Conservation (phyloP, 768 basidiomycete genomes). For the Pleurotus salmoneostramineus region DNA sequence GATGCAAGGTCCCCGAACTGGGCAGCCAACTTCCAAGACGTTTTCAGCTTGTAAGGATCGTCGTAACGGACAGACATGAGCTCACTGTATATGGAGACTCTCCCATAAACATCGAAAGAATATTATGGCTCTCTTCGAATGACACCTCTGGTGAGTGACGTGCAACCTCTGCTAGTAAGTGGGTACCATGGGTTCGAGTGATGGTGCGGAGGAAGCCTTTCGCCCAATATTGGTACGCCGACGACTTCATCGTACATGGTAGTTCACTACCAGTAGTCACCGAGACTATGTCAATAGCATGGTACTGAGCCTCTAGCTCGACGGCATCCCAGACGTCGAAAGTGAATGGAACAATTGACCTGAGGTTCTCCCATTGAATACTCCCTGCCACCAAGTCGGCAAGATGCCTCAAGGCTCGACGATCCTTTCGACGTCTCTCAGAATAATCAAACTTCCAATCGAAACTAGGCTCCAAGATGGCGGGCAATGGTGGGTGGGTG, state of each 20-base stretch:
- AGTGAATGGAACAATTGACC: conserved; percentile 34
- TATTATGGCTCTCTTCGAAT: conserved; percentile 44
- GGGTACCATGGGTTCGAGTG: conserved; percentile 35
- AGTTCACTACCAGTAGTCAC: neutral
- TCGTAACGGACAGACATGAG: neutral
- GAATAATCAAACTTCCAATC: conserved; percentile 46
- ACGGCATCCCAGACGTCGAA: conserved; percentile 58
- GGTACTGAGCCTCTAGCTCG: conserved; percentile 30
- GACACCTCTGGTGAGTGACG: conserved; percentile 14
- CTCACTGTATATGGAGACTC: conserved; percentile 38
- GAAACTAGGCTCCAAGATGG: conserved; percentile 16
- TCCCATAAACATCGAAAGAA: conserved; percentile 50
- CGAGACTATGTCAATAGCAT: conserved; percentile 24
- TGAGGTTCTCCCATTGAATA: conserved; percentile 32
- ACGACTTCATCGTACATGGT: conserved; percentile 19
- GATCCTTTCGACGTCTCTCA: conserved; percentile 41
- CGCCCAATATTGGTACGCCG: conserved; percentile 51
- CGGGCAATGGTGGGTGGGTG: conserved; percentile 21
- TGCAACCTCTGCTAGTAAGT: conserved; percentile 28
- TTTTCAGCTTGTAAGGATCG: neutral
- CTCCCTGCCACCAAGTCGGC: conserved; percentile 34
- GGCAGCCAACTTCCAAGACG: conserved; percentile 31
- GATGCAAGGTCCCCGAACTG: conserved; percentile 34
- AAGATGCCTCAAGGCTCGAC: conserved; percentile 32
- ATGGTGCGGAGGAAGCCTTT: conserved; percentile 37